phyloP scores from a whole-genome alignment of 2,329 filamentous ascomycete species.

The Aspergillus arachidicola region DNA sequence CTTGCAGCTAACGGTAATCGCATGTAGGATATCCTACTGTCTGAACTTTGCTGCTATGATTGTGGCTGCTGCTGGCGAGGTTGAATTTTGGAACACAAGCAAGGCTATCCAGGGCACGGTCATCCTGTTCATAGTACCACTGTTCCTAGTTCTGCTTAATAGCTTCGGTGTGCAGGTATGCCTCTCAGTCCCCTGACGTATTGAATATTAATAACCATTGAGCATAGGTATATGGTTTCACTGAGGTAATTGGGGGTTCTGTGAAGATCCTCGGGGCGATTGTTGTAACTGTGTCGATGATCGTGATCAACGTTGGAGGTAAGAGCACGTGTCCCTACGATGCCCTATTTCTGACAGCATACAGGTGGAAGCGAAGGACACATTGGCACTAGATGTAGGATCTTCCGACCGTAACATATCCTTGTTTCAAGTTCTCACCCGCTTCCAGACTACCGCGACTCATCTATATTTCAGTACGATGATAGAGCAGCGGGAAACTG shows the following conservation, averaged over 20 bases:
- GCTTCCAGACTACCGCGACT: conserved; percentile 15
- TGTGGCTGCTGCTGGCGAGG: conserved; percentile 27
- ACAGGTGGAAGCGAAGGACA: conserved; percentile 6
- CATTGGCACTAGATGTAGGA: conserved; percentile 20
- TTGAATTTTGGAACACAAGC: conserved; percentile 29
- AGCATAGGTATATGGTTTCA: conserved; percentile 23
- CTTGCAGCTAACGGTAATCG: neutral
- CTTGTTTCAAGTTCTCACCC: neutral
- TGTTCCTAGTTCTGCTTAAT: conserved; percentile 24
- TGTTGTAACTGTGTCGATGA: conserved; percentile 22
- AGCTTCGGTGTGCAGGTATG: conserved; percentile 24
- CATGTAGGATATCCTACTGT: conserved; percentile 31
- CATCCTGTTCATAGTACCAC: conserved; percentile 25
- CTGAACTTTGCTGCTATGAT: conserved; percentile 33
- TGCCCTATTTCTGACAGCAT: conserved; percentile 1
- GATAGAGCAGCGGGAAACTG: conserved; percentile 24
- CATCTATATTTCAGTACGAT: conserved; percentile 23
- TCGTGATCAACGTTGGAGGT: conserved; percentile 27
- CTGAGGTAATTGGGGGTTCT: conserved; percentile 25
- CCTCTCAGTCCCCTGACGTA: neutral
- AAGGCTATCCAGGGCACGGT: conserved; percentile 25
- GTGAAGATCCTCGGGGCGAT: conserved; percentile 24
- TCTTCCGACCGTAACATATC: rapidly evolving
- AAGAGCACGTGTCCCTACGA: neutral
- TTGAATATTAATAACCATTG: neutral